Percentiles rank a stretch among this genome's conserved stretches.
phyloP scores from a whole-genome alignment of 2,329 filamentous ascomycete genomes.

The Alternaria gaisen region DNA sequence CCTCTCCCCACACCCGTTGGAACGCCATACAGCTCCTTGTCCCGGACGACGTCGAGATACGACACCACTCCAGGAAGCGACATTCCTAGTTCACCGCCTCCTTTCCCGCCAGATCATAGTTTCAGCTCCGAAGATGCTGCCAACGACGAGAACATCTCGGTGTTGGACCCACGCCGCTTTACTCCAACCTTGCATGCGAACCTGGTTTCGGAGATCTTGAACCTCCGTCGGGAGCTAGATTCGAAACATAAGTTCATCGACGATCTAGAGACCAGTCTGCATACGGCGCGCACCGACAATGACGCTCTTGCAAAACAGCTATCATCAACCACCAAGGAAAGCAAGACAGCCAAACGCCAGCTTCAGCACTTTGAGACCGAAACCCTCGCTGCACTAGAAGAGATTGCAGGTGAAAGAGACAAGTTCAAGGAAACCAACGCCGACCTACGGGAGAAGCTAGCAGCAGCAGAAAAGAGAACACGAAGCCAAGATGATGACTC shows the following conservation, averaged over 20 bases:
- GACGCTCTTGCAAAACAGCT: conserved; percentile 73
- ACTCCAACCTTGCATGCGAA: conserved; percentile 95
- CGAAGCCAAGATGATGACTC: conserved; percentile 84
- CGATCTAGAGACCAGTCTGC: conserved; percentile 77
- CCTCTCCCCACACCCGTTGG: conserved; percentile 74
- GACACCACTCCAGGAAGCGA: conserved; percentile 66
- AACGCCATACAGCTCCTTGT: conserved; percentile 72
- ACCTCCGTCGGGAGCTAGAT: conserved; percentile 86
- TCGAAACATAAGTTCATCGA: conserved; percentile 89
- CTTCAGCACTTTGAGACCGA: conserved; percentile 87
- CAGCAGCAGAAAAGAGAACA: conserved; percentile 78
- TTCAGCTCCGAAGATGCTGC: conserved; percentile 56
- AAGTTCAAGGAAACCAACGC: conserved; percentile 75
- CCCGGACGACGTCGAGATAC: conserved; percentile 71
- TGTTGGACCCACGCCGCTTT: conserved; percentile 89
- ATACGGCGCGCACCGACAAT: conserved; percentile 75
- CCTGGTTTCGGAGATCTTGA: conserved; percentile 91
- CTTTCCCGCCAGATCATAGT: conserved; percentile 62
- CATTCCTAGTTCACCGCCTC: conserved; percentile 69
- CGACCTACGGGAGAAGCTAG: conserved; percentile 80
- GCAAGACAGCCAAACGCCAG: conserved; percentile 82
- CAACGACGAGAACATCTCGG: conserved; percentile 73
- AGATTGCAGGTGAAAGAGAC: conserved; percentile 85
- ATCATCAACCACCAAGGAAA: conserved; percentile 75
- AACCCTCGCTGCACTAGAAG: conserved; percentile 83